phyloP scores from a whole-genome alignment of 805 yeast genomes.

The Cyberlindnera bimundalis region DNA sequence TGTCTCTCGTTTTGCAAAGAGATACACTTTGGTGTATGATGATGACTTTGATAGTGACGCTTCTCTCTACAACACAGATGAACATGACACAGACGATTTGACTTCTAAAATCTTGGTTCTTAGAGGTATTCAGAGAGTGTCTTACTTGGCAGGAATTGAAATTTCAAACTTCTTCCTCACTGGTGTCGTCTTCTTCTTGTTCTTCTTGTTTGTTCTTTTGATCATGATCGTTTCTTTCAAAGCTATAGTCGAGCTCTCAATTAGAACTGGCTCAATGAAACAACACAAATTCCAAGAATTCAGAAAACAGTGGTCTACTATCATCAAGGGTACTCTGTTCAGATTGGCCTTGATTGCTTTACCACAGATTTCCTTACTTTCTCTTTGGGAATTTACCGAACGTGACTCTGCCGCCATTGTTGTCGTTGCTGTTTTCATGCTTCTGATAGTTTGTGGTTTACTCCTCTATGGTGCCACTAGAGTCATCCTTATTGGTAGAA shows the following conservation, averaged over 20 bases:
- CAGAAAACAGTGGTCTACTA: conserved; percentile 77
- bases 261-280: conserved; percentile 54
- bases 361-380: conserved; percentile 78
- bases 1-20: conserved; percentile 29
- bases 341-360: conserved; percentile 79
- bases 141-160: conserved; percentile 81
- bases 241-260: conserved; percentile 60
- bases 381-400: conserved; percentile 86
- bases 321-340: conserved; percentile 85
- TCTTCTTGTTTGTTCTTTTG: conserved; percentile 63
- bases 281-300: conserved; percentile 67
- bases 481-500: conserved; percentile 71
- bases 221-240: conserved; percentile 60
- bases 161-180: conserved; percentile 84
- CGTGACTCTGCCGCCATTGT: conserved; percentile 81
- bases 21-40: conserved; percentile 37
- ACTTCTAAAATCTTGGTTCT: conserved; percentile 72
- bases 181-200: conserved; percentile 76
- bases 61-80: conserved; percentile 64
- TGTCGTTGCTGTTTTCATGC: conserved; percentile 72
- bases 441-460: conserved; percentile 54
- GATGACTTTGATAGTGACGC: conserved; percentile 46
- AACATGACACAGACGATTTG: conserved; percentile 52
- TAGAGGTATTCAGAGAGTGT: conserved; percentile 90
- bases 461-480: conserved; percentile 69